Evolutionary conservation across 2,329 filamentous ascomycete genomes (phyloP), one percentile per base, ranked within the genome.

Genomic region (Epichloe festucae): DNA sequence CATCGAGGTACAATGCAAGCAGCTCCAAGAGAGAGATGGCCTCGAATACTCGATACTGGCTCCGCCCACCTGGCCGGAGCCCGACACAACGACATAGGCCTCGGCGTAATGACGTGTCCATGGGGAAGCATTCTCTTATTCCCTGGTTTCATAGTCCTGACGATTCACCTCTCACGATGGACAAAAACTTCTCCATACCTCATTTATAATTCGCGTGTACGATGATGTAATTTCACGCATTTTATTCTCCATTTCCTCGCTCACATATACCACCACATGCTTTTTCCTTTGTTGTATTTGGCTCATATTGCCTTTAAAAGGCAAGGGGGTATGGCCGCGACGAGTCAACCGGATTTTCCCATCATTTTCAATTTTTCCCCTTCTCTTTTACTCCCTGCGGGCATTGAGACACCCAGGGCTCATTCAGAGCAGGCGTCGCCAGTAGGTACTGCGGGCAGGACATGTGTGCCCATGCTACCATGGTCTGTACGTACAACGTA

Each of bases 1-100:
- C 19, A 73, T 74, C 48, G 73, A 78, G 56, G 72, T 82, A 15
- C 63, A 78, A 53, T 70, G 77, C 54, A 74, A 70, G 54, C 74
- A 78, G 58, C 60, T 81, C 46, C 75, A 79, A 58, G 63, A 64
- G 12, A 62, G 67, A 49, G 67, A 69, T 7, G 70, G 70, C 1
- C 55, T 71, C 34, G 64, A 58, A 53, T 81, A 73, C 56, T 73
- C 68, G 3, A 53, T 58, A 15, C 55, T 68, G 21, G 54, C 62
- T 7, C 60, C 61, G 5, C 67, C 67, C 5, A 52, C 51, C 4
- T 70, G 67, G 67, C 62, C 63, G 52, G 43, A 38, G 12, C n/a
- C 14, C 7, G 8, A 14, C 12, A 19, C 35, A n/a, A 23, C 23
- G 11, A 42, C 19, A 11, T n/a, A 27, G 8, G 31, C 23, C 6